These are phyloP conservation scores for Phyllosticta paracitricarpa DNA, from an alignment of 2,329 filamentous ascomycete species.

Conservation along the genomic window DNA sequence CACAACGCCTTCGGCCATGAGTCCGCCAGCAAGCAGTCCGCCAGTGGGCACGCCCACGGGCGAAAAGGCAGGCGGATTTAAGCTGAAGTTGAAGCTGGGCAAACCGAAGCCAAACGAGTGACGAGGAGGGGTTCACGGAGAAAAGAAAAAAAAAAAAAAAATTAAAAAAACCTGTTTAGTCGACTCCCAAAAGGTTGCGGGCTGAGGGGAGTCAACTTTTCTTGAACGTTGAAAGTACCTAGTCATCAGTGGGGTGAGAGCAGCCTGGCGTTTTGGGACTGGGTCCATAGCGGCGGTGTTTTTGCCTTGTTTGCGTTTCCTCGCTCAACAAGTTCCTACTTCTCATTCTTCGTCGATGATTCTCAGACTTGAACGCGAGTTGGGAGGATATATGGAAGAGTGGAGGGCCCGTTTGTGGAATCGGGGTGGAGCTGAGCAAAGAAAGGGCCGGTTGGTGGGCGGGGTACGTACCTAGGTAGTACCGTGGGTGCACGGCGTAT, in stretches of 20 bases:
- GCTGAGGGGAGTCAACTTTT: not conserved
- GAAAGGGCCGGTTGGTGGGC: not conserved
- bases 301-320: not conserved
- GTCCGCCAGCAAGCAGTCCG: slow-evolving; percentile 5
- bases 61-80: slow-evolving; percentile 1
- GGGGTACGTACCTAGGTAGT: not conserved
- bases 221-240: not conserved
- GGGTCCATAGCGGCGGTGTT: slow-evolving; percentile 9
- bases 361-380: not conserved
- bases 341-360: not conserved
- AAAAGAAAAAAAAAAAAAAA: not conserved
- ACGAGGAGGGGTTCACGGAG: not conserved
- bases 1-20: not conserved
- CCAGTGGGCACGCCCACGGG: not conserved
- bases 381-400: not conserved
- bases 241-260: not conserved
- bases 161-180: not conserved
- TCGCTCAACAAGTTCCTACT: not conserved
- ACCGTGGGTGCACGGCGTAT: not conserved
- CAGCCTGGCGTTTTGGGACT: slow-evolving; percentile 4
- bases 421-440: not conserved
- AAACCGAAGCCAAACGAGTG: slow-evolving; percentile 2
- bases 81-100: slow-evolving; percentile 7
- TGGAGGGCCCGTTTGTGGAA: not conserved
- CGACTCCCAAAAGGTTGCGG: not conserved